Evolutionary conservation across 1,284 basidiomycete species (phyloP).

Genomic region (Tylopilus orsonianus): DNA sequence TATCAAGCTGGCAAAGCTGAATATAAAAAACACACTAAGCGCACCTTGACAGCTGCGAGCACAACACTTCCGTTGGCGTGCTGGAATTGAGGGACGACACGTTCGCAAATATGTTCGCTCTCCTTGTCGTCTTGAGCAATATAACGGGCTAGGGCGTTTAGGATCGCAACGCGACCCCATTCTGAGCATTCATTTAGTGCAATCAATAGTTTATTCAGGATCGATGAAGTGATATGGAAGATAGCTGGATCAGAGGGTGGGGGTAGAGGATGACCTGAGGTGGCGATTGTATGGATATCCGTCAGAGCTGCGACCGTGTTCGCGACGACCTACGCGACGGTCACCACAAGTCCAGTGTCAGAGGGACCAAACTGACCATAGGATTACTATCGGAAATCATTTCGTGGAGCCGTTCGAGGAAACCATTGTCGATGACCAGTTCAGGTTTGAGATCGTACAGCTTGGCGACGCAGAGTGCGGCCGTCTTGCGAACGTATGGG

Average conservation of each 20-base stretch:
- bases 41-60: slow-evolving; percentile 89
- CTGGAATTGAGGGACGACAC: slow-evolving; percentile 98
- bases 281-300: slow-evolving; percentile 83
- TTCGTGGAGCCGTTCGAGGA: slow-evolving; percentile 84
- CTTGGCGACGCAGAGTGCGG: slow-evolving; percentile 94
- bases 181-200: slow-evolving; percentile 98
- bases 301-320: slow-evolving; percentile 93
- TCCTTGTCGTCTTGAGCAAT: slow-evolving; percentile 85
- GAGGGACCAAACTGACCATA: slow-evolving; percentile 65
- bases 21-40: slow-evolving; percentile 25
- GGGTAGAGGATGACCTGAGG: slow-evolving; percentile 46
- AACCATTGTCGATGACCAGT: slow-evolving; percentile 93
- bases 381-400: slow-evolving; percentile 96
- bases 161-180: slow-evolving; percentile 94
- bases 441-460: slow-evolving; percentile 96
- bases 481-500: slow-evolving; percentile 97
- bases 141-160: slow-evolving; percentile 87
- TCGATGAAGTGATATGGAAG: slow-evolving; percentile 80
- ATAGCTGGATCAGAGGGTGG: slow-evolving; percentile 63
- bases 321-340: slow-evolving; percentile 76
- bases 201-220: slow-evolving; percentile 89
- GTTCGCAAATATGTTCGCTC: slow-evolving; percentile 97
- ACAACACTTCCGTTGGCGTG: slow-evolving; percentile 96
- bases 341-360: not conserved
- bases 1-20: slow-evolving; percentile 1